These are phyloP conservation scores for Chalaropsis ovoidea DNA, from an alignment of 2,329 filamentous ascomycete genomes.

Conservation along the genomic window DNA sequence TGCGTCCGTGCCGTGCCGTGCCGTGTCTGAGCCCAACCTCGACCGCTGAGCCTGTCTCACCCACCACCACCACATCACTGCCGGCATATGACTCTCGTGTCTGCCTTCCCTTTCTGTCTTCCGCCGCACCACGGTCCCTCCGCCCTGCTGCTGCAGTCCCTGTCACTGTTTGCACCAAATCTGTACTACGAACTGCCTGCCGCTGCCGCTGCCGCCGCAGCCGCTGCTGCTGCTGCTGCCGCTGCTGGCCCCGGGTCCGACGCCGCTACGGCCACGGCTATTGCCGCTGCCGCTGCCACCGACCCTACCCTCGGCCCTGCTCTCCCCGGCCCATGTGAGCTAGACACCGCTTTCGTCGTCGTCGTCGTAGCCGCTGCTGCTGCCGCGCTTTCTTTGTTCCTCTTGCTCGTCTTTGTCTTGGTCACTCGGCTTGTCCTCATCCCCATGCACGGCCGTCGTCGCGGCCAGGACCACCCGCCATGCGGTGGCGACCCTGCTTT, in stretches of 20 bases:
- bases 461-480: neutral
- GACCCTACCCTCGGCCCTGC: neutral
- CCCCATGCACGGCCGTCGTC: neutral
- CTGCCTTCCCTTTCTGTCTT: conserved; percentile 9
- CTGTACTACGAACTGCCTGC: neutral
- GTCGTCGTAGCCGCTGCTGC: conserved; percentile 12
- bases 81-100: conserved; percentile 12
- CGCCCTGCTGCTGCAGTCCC: neutral
- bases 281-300: neutral
- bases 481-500: neutral
- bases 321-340: neutral
- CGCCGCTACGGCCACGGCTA: neutral
- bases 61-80: conserved; percentile 2
- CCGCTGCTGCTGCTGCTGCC: neutral
- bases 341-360: neutral
- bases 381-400: neutral
- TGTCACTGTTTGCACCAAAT: conserved; percentile 1
- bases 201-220: neutral
- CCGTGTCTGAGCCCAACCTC: neutral
- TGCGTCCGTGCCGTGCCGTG: neutral
- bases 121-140: neutral
- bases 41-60: neutral
- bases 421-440: neutral
- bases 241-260: neutral
- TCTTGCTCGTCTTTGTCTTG: neutral